phyloP scores from a whole-genome alignment of 2,329 filamentous ascomycete species.

The Sporothrix curviconia region DNA sequence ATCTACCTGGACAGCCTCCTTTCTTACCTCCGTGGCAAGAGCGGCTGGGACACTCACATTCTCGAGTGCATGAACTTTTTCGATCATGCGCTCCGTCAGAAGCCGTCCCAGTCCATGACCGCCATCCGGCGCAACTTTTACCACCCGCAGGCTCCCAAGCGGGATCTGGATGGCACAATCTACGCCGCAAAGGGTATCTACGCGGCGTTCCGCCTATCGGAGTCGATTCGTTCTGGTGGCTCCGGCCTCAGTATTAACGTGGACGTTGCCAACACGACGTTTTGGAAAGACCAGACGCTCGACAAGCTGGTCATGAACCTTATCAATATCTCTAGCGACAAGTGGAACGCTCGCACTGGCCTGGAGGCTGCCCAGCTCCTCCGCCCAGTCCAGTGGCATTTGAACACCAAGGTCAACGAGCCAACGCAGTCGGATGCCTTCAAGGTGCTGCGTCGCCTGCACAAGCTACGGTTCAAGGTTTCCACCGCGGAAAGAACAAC shows the following conservation, averaged over 20 bases:
- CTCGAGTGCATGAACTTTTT: constrained; percentile 80
- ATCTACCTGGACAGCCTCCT: constrained; percentile 63
- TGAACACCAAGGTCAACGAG: constrained; percentile 19
- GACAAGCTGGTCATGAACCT: constrained; percentile 31
- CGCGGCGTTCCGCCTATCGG: constrained; percentile 70
- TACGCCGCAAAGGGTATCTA: constrained; percentile 87
- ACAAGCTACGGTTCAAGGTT: constrained; percentile 51
- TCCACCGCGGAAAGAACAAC: constrained; percentile 43
- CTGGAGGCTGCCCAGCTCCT: constrained; percentile 27
- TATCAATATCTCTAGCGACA: constrained; percentile 22
- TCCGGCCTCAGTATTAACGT: constrained; percentile 74
- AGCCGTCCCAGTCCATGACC: constrained; percentile 60
- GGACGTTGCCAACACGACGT: constrained; percentile 85
- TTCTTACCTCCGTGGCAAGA: constrained; percentile 56
- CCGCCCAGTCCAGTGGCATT: constrained; percentile 27
- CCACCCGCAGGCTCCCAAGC: constrained; percentile 41
- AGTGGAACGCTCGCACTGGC: constrained; percentile 21
- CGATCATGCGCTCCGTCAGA: constrained; percentile 79
- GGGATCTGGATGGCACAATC: constrained; percentile 47
- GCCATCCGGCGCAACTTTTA: constrained; percentile 83
- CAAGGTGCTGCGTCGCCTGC: constrained; percentile 46
- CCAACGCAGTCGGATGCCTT: constrained; percentile 44
- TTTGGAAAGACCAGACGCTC: constrained; percentile 56
- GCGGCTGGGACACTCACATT: constrained; percentile 58
- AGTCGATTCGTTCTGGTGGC: constrained; percentile 40